Conservation (phyloP, 1,284 basidiomycete genomes). For the Earliella scabrosa region DNA sequence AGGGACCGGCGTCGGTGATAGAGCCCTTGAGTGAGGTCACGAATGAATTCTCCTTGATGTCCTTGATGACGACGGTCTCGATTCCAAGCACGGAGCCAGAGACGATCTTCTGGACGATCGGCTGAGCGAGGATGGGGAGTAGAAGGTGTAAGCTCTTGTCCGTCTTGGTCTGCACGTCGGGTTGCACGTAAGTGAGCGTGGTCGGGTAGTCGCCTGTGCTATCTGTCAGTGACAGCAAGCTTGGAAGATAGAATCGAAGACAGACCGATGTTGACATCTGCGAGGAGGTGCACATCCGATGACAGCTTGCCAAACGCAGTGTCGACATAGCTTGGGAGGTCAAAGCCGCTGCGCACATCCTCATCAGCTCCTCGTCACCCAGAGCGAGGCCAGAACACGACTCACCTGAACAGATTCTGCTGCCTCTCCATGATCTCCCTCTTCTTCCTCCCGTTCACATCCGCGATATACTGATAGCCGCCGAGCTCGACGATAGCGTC, state of each 20-base stretch:
- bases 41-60: constrained; percentile 63
- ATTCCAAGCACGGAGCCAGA: constrained; percentile 61
- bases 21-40: constrained; percentile 63
- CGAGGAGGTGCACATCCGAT: constrained; percentile 64
- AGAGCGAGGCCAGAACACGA: constrained; percentile 3
- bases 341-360: constrained; percentile 58
- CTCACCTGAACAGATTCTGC: constrained; percentile 59
- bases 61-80: constrained; percentile 59
- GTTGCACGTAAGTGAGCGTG: constrained; percentile 65
- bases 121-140: constrained; percentile 73
- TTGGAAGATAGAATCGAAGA: background rate
- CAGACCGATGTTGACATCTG: constrained; percentile 64
- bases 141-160: constrained; percentile 68
- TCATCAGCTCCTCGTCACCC: background rate
- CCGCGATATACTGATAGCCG: constrained; percentile 61
- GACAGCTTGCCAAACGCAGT: constrained; percentile 68
- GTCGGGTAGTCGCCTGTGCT: constrained; percentile 69
- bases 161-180: constrained; percentile 59
- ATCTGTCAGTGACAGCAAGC: background rate
- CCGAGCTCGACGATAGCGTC: constrained; percentile 76
- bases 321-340: constrained; percentile 69
- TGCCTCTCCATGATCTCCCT: constrained; percentile 27
- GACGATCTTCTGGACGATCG: constrained; percentile 83
- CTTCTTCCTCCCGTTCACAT: constrained; percentile 40
- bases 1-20: constrained; percentile 78